A percentile compares a stretch with the other conserved stretches of the same genome.
Evolutionary conservation across 176 grass and related monocot species (phyloP).

Genomic region (Canna indica): DNA sequence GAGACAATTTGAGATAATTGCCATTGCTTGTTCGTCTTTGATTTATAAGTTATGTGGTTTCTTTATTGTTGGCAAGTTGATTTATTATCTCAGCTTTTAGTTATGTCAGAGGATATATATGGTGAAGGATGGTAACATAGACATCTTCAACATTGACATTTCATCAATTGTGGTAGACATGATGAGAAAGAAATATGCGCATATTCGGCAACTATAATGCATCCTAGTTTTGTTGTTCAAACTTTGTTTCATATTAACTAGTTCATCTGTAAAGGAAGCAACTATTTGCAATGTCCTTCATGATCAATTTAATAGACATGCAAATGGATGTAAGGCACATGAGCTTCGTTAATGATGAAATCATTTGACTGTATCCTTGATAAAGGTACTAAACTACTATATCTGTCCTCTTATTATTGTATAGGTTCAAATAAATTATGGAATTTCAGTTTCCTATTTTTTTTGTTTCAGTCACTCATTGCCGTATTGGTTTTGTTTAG

Average conservation of each 20-base stretch:
- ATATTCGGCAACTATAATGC: conserved; percentile 70
- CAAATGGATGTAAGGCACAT: conserved; percentile 86
- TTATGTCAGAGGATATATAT: conserved; percentile 90
- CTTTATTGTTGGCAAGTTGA: neutral
- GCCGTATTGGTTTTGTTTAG: conserved; percentile 27
- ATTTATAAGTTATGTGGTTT: neutral
- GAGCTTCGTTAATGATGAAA: too few relatives aligned
- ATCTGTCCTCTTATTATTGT: conserved; percentile 21
- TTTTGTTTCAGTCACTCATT: conserved; percentile 8
- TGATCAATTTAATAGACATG: conserved; percentile 50
- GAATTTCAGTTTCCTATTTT: too few relatives aligned
- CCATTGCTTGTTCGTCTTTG: neutral
- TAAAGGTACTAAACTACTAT: conserved; percentile 41
- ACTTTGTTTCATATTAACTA: neutral
- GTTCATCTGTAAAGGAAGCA: too few relatives aligned
- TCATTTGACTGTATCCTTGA: conserved; percentile 84
- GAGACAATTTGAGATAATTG: neutral
- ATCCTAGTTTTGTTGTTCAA: conserved; percentile 18
- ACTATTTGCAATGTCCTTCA: conserved; percentile 17
- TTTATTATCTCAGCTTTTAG: conserved; percentile 30
- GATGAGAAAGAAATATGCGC: conserved; percentile 58
- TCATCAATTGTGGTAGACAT: conserved; percentile 76
- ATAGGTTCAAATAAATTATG: too few relatives aligned
- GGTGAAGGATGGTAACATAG: conserved; percentile 60
- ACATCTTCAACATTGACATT: conserved; percentile 83